phyloP scores from a whole-genome alignment of 371 early-diverging fungal species.

The Rhizomucor miehei region DNA sequence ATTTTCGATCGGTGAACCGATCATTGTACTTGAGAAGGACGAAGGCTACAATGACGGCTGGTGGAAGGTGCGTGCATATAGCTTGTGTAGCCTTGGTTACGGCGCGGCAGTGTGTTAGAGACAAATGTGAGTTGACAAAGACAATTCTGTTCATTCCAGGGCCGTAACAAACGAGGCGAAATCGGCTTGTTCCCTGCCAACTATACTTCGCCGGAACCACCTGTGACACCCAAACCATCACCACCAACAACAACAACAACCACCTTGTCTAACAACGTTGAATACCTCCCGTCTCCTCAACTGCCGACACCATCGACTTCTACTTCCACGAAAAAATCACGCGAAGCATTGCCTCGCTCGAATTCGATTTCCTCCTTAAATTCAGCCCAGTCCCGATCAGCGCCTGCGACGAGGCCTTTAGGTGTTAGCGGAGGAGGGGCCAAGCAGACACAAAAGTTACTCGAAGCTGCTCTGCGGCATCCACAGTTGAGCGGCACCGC shows the following conservation, averaged over 20 bases:
- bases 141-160: conserved; percentile 7
- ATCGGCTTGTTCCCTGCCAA: conserved; percentile 69
- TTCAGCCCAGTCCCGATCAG: conserved; percentile 12
- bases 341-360: conserved; percentile 8
- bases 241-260: background rate
- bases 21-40: conserved; percentile 75
- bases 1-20: conserved; percentile 68
- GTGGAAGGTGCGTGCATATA: conserved; percentile 69
- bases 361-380: conserved; percentile 16
- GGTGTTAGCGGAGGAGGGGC: too few relatives aligned
- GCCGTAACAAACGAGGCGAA: conserved; percentile 53
- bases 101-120: background rate
- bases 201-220: conserved; percentile 32
- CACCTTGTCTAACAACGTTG: background rate
- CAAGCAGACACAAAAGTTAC: background rate
- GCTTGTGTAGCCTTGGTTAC: background rate
- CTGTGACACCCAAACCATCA: conserved; percentile 4
- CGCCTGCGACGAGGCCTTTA: background rate
- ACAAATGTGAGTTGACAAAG: background rate
- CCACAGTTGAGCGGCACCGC: conserved; percentile 12
- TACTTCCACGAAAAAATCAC: conserved; percentile 12
- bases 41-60: conserved; percentile 82
- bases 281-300: conserved; percentile 8
- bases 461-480: conserved; percentile 10
- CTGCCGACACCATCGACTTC: conserved; percentile 15